Conservation (phyloP, 2,329 filamentous ascomycete genomes). For the Ceratocystis ficicola region DNA sequence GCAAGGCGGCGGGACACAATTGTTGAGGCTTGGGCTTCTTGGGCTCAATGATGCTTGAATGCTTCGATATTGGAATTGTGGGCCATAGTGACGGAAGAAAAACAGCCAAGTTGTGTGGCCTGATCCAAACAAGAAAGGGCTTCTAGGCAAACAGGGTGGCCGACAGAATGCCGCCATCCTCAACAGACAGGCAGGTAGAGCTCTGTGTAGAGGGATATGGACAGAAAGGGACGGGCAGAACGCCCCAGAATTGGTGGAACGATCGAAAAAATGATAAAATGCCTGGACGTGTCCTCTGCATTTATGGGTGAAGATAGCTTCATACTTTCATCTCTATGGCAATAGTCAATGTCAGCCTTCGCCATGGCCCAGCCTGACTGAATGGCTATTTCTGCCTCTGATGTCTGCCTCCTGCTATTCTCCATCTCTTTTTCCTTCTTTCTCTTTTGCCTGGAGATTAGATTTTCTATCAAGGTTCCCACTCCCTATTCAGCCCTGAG, state of each 20-base stretch:
- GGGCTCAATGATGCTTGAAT: not conserved
- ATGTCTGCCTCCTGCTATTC: not conserved
- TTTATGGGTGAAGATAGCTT: not conserved
- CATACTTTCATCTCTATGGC: slow-evolving; percentile 9
- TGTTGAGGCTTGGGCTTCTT: not conserved
- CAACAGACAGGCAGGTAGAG: too few relatives aligned
- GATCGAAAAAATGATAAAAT: not conserved
- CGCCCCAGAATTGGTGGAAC: not conserved
- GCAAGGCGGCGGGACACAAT: not conserved
- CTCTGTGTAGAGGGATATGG: too few relatives aligned
- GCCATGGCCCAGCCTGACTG: not conserved
- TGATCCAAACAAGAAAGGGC: not conserved
- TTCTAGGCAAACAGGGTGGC: not conserved
- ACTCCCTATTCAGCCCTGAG: not conserved
- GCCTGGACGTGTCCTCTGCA: not conserved
- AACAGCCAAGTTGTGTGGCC: not conserved
- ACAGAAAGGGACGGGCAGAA: too few relatives aligned
- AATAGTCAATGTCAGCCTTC: not conserved
- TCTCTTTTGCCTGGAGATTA: not conserved
- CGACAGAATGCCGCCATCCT: too few relatives aligned
- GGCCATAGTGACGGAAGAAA: not conserved
- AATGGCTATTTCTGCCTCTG: not conserved
- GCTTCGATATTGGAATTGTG: not conserved
- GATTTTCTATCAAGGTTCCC: not conserved
- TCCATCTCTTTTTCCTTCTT: not conserved